A percentile compares a stretch with the other conserved stretches of the same genome.
These are phyloP conservation scores for Tilletia walkeri DNA, from an alignment of 1,284 basidiomycete genomes.

Conservation along the genomic window DNA sequence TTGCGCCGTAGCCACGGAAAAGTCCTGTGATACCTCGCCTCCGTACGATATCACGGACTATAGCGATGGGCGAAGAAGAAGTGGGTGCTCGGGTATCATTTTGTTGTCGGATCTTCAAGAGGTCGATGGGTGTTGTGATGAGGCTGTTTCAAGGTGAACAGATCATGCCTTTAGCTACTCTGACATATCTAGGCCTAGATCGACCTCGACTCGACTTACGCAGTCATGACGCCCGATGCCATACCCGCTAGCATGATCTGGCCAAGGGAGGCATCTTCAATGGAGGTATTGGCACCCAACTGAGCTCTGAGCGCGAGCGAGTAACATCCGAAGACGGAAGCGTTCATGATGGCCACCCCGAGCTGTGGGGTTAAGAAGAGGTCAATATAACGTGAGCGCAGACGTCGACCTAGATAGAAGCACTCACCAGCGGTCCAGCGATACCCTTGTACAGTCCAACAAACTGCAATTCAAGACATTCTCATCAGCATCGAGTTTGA, in stretches of 20 bases:
- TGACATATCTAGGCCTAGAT: too few species aligned
- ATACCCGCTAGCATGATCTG: constrained; percentile 44
- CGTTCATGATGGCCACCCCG: constrained; percentile 53
- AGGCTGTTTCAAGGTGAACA: constrained; percentile 20
- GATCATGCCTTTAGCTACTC: too few species aligned
- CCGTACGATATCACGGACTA: constrained; percentile 27
- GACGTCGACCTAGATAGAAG: background rate
- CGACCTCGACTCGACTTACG: constrained; percentile 19
- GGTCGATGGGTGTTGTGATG: constrained; percentile 47
- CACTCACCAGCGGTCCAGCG: constrained; percentile 21
- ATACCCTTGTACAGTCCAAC: constrained; percentile 49
- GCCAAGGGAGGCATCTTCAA: constrained; percentile 12
- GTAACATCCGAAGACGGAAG: constrained; percentile 48
- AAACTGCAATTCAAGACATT: constrained; percentile 5
- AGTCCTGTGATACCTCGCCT: constrained; percentile 33
- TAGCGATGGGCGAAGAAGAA: background rate
- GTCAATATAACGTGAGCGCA: background rate
- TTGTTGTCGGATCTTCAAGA: constrained; percentile 51
- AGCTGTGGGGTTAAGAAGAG: constrained; percentile 18
- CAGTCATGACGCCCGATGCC: constrained; percentile 34
- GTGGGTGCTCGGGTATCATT: constrained; percentile 26
- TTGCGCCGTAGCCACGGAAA: constrained; percentile 41
- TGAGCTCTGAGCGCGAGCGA: constrained; percentile 33
- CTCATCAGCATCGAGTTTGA: background rate
- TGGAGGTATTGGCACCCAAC: constrained; percentile 5